Conservation (phyloP, 495 filamentous ascomycete species). For the Polyplosphaeria fusca region DNA sequence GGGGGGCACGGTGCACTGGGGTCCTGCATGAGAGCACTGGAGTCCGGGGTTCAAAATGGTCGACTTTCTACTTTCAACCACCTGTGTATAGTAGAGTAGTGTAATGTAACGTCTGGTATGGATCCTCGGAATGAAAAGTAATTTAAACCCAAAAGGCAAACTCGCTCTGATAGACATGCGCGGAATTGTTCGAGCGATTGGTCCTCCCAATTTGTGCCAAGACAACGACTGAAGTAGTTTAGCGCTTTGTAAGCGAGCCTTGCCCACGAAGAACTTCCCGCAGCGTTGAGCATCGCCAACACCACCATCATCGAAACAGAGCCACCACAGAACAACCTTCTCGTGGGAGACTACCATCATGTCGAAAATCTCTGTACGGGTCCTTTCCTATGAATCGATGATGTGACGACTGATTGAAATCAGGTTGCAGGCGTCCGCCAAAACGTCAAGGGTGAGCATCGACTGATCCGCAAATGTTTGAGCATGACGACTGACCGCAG, state of each 20-base stretch:
- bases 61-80: too few relatives aligned
- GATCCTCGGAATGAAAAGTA: too few relatives aligned
- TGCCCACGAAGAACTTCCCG: slow-evolving; percentile 3
- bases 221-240: not conserved
- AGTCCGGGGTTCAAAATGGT: too few relatives aligned
- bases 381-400: too few relatives aligned
- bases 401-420: slow-evolving; percentile 32
- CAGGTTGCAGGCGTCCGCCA: slow-evolving; percentile 86
- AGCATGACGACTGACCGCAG: not conserved
- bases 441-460: slow-evolving; percentile 62
- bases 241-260: not conserved
- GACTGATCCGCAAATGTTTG: not conserved
- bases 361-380: slow-evolving; percentile 41
- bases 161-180: too few relatives aligned
- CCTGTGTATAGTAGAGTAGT: too few relatives aligned
- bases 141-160: too few relatives aligned
- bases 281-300: not conserved
- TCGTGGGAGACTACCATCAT: slow-evolving; percentile 64
- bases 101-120: too few relatives aligned
- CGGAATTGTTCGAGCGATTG: too few relatives aligned
- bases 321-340: slow-evolving; percentile 42
- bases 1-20: too few relatives aligned
- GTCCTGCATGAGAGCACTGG: too few relatives aligned
- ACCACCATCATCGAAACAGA: slow-evolving; percentile 29
- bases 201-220: not conserved